Conservation (phyloP, 495 filamentous ascomycete genomes). For the Hypoxylon fragiforme region DNA sequence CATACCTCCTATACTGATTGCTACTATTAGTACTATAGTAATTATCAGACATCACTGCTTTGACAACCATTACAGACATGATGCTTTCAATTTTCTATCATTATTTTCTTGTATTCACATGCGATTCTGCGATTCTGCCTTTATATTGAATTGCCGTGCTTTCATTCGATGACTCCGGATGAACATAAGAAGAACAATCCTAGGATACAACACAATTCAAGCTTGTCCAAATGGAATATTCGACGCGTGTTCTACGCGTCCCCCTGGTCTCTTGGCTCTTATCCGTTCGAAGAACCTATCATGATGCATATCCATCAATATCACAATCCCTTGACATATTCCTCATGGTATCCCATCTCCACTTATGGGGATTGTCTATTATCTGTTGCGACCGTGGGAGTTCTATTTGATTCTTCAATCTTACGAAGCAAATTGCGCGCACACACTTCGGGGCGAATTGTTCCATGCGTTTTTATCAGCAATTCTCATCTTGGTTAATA, state of each 20-base stretch:
- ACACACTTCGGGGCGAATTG: too few species aligned
- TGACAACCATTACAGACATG: too few species aligned
- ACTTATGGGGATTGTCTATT: slow-evolving; percentile 6
- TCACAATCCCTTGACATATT: slow-evolving; percentile 19
- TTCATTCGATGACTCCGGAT: neutral
- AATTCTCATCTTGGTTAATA: neutral
- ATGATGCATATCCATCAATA: slow-evolving; percentile 20
- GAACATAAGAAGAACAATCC: too few species aligned
- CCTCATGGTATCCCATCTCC: slow-evolving; percentile 26
- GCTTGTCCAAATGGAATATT: slow-evolving; percentile 14
- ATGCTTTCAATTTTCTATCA: too few species aligned
- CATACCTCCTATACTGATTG: too few species aligned
- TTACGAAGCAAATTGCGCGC: neutral
- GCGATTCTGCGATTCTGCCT: too few species aligned
- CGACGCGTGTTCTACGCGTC: slow-evolving; percentile 24
- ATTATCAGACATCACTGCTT: too few species aligned
- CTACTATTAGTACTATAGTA: too few species aligned
- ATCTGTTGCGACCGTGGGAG: slow-evolving; percentile 14
- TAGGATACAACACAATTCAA: slow-evolving; percentile 3
- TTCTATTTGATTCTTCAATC: slow-evolving; percentile 2
- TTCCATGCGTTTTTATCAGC: slow-evolving; percentile 9
- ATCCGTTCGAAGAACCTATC: slow-evolving; percentile 10
- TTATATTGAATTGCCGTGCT: neutral
- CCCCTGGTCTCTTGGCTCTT: slow-evolving; percentile 12
- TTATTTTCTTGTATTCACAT: too few species aligned